Evolutionary conservation across 139 green algal genomes (phyloP), one percentile per base, ranked within the genome.

Genomic region (Astrephomene gubernaculifera): DNA sequence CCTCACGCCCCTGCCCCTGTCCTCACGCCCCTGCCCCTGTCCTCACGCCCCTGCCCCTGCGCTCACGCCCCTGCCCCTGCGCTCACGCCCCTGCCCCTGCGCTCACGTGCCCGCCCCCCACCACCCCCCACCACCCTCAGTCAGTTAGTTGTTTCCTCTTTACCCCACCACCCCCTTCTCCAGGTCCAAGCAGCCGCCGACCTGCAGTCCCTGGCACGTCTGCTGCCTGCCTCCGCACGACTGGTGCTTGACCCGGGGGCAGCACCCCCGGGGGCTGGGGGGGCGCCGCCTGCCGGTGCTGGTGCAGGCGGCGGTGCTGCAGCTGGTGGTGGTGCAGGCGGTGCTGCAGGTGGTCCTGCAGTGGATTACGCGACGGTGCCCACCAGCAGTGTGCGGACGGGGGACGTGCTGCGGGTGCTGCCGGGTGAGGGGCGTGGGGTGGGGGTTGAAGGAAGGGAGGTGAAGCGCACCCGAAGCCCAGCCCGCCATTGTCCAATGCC

Each of bases 321-420:
- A 0, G 69, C 79, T 31, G 75, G 70, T 4, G 43, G 76, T 0
- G 75, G 39, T 0, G 7, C 31, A 0, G 49, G 65, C 44, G 71
- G 38, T 19, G 44, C 74, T 4, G 64, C 54, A 8, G 38, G 75
- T 17, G 71, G 22, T 8, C 70, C 64, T 4, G 65, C 35, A 2
- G 88, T 90, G 36, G 93, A 95, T 53, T 53, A 70, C 10, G 33
- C 93, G 69, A 63, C 82, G 70, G 92, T 97, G 61, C 85, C 90
- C 0, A 96, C 92, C 5, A 64, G 57, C 38, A 86, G 67, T 49
- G 87, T 96, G 29, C 49, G 89, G 2, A 35, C 64, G 35, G 93
- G 93, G 0, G 95, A 97, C 72, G 44, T 95, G 5, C 79, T 99
- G 65, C 90, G 92, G 4, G 95, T 99, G 68, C 92, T 98, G 83